These are phyloP conservation scores for Ophiostoma pallidulum DNA, from an alignment of 2,329 filamentous ascomycete genomes.

Conservation along the genomic window DNA sequence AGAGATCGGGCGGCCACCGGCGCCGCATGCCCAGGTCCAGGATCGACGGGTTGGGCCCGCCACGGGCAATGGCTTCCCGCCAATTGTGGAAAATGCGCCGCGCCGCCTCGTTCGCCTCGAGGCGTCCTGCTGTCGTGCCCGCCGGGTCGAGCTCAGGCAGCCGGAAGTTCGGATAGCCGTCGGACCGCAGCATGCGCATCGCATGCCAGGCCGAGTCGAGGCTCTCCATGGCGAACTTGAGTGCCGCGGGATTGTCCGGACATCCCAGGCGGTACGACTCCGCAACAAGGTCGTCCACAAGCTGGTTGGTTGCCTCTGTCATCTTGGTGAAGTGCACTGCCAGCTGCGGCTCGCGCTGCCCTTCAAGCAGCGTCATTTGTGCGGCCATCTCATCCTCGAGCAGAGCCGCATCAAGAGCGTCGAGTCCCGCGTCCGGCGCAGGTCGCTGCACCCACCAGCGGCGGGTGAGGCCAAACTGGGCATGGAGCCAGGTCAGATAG, in stretches of 20 bases:
- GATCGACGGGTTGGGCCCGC: neutral
- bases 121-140: conserved; percentile 16
- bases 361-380: neutral
- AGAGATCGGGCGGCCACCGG: neutral
- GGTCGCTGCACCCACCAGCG: conserved; percentile 13
- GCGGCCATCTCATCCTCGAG: conserved; percentile 7
- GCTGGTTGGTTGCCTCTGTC: conserved; percentile 19
- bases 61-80: conserved; percentile 5
- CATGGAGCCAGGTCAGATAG: conserved; percentile 14
- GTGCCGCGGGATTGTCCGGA: conserved; percentile 16
- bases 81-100: conserved; percentile 22
- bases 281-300: conserved; percentile 24
- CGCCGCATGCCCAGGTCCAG: neutral
- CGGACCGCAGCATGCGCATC: conserved; percentile 25
- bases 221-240: conserved; percentile 16
- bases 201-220: conserved; percentile 24
- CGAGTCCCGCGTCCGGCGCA: conserved; percentile 3
- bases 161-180: conserved; percentile 26
- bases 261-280: conserved; percentile 21
- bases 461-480: conserved; percentile 10
- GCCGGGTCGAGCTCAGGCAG: conserved; percentile 18
- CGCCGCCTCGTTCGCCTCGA: conserved; percentile 19
- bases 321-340: conserved; percentile 13
- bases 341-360: conserved; percentile 24
- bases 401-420: conserved; percentile 9